Conservation (phyloP, 176 grass and related monocot species). For the Phoenix dactylifera region DNA sequence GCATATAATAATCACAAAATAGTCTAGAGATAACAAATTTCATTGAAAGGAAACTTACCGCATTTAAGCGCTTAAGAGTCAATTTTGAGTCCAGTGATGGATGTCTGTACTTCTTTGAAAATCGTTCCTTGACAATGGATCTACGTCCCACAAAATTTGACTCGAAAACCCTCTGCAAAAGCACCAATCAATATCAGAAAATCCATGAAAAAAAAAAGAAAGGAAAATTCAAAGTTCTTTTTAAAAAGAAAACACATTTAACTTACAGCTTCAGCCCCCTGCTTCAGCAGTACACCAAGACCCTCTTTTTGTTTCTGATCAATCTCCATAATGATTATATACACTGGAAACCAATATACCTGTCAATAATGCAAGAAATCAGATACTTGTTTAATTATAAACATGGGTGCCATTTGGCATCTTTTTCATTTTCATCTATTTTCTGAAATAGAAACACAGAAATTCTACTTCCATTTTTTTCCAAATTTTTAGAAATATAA, state of each 20-base stretch:
- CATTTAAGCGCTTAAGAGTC: slow-evolving; percentile 75
- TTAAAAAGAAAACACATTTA: neutral
- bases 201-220: slow-evolving; percentile 12
- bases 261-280: slow-evolving; percentile 90
- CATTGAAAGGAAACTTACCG: slow-evolving; percentile 31
- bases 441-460: too few relatives aligned
- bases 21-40: too few relatives aligned
- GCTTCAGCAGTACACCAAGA: slow-evolving; percentile 67
- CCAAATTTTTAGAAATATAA: too few relatives aligned
- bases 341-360: too few relatives aligned
- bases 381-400: neutral
- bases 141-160: slow-evolving; percentile 57
- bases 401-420: too few relatives aligned
- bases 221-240: neutral
- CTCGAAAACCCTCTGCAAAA: slow-evolving; percentile 63
- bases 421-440: too few relatives aligned
- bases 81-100: slow-evolving; percentile 74
- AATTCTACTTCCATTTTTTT: too few relatives aligned
- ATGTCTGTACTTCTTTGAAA: slow-evolving; percentile 84
- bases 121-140: slow-evolving; percentile 77
- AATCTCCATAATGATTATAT: slow-evolving; percentile 33
- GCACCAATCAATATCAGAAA: slow-evolving; percentile 28
- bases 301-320: slow-evolving; percentile 30
- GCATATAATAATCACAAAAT: too few relatives aligned
- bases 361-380: neutral